These are phyloP conservation scores for Santalum album DNA, from an alignment of 164 flowering plant genomes.

Conservation along the genomic window DNA sequence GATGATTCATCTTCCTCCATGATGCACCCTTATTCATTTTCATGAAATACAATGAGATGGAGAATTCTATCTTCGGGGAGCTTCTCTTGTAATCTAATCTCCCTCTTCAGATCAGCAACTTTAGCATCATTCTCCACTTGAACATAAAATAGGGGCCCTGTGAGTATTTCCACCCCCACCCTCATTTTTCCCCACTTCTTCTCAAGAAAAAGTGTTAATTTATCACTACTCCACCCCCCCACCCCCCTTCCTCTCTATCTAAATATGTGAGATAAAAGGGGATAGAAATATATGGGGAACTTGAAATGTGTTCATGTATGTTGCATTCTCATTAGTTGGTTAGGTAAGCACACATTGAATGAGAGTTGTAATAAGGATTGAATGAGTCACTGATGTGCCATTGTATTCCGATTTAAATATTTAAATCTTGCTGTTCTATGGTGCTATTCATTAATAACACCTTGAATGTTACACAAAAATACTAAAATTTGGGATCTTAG, in stretches of 20 bases:
- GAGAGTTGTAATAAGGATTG: too few species aligned
- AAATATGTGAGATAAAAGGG: background rate
- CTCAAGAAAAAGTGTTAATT: background rate
- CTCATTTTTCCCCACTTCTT: constrained; percentile 17
- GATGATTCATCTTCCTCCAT: constrained; percentile 11
- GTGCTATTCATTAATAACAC: too few species aligned
- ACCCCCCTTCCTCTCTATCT: too few species aligned
- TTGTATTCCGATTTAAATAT: too few species aligned
- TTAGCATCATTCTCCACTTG: constrained; percentile 31
- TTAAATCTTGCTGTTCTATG: too few species aligned
- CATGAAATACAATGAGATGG: constrained; percentile 15
- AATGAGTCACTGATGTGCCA: too few species aligned
- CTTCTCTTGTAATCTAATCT: constrained; percentile 30
- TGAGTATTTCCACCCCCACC: constrained; percentile 36
- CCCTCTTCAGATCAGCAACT: constrained; percentile 32
- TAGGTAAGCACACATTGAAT: background rate
- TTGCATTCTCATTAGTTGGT: constrained; percentile 17
- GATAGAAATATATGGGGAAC: background rate
- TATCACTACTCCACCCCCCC: too few species aligned
- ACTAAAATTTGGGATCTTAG: too few species aligned
- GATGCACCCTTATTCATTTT: background rate
- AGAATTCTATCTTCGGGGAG: constrained; percentile 35
- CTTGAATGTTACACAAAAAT: too few species aligned
- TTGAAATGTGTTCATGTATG: constrained; percentile 12
- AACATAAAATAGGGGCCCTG: constrained; percentile 36